Conservation (phyloP, 768 basidiomycete species). For the Mycena crocata region DNA sequence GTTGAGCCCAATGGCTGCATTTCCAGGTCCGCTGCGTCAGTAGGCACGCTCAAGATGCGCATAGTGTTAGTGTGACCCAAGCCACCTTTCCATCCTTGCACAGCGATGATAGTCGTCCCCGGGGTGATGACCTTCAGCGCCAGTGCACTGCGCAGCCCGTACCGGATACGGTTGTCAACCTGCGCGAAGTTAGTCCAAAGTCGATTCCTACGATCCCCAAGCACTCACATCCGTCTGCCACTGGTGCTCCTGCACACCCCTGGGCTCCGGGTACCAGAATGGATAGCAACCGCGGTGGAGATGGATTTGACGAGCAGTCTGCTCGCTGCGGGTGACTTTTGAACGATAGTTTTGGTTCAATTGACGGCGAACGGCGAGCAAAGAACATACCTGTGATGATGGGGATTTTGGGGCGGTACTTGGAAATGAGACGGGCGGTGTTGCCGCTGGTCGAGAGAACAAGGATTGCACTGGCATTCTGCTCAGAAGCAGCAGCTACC, state of each 20-base stretch:
- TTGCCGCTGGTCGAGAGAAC: slow-evolving; percentile 97
- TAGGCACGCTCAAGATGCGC: slow-evolving; percentile 86
- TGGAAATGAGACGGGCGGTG: slow-evolving; percentile 95
- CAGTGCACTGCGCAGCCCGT: slow-evolving; percentile 87
- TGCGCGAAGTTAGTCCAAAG: slow-evolving; percentile 42
- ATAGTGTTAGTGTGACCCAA: slow-evolving; percentile 95
- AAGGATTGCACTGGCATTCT: slow-evolving; percentile 93
- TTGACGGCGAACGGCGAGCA: not conserved
- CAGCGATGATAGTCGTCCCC: slow-evolving; percentile 90
- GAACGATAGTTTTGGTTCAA: not conserved
- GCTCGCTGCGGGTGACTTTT: slow-evolving; percentile 96
- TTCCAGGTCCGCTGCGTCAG: slow-evolving; percentile 82
- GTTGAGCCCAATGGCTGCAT: slow-evolving; percentile 64
- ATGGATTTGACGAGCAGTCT: slow-evolving; percentile 96
- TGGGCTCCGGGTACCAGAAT: slow-evolving; percentile 96
- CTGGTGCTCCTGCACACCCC: slow-evolving; percentile 86
- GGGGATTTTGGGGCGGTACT: slow-evolving; percentile 93
- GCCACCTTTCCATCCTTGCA: slow-evolving; percentile 99
- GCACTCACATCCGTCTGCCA: slow-evolving; percentile 96
- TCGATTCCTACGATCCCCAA: not conserved
- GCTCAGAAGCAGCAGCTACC: slow-evolving; percentile 95
- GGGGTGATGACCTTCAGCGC: slow-evolving; percentile 88
- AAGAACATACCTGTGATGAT: slow-evolving; percentile 87
- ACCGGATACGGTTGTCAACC: slow-evolving; percentile 92
- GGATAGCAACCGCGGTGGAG: slow-evolving; percentile 97